phyloP scores from a whole-genome alignment of 2,329 filamentous ascomycete species.

The Chrysoporthe puriensis region DNA sequence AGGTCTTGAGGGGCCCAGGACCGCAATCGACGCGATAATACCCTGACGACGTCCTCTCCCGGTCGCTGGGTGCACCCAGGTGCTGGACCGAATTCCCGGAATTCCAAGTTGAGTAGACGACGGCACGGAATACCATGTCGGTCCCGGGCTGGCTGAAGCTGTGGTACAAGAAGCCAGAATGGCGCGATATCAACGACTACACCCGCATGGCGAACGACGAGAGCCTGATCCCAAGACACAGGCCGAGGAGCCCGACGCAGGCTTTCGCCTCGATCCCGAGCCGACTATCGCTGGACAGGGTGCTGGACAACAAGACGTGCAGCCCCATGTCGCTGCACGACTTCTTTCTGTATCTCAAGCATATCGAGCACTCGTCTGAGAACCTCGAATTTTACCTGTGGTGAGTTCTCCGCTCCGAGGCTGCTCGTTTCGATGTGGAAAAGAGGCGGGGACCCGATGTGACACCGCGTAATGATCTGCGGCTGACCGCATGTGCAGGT shows the following conservation, averaged over 20 bases:
- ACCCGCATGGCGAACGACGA: conserved; percentile 41
- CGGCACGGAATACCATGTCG: conserved; percentile 38
- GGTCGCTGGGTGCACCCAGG: background rate
- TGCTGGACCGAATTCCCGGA: background rate
- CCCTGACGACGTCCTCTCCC: background rate
- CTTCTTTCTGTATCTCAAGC: conserved; percentile 56
- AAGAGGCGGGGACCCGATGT: background rate
- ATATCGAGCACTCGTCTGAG: conserved; percentile 53
- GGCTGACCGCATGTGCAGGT: conserved; percentile 38
- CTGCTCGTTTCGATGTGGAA: background rate
- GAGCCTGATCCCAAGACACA: conserved; percentile 23
- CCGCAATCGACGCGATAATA: background rate
- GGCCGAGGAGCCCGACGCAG: conserved; percentile 27
- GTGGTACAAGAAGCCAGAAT: conserved; percentile 56
- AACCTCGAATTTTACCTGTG: conserved; percentile 56
- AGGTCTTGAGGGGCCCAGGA: background rate
- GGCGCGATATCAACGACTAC: conserved; percentile 51
- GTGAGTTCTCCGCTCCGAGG: conserved; percentile 36
- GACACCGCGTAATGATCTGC: background rate
- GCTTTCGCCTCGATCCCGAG: conserved; percentile 44
- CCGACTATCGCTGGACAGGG: conserved; percentile 47
- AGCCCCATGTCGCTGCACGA: conserved; percentile 54
- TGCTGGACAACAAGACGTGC: conserved; percentile 53
- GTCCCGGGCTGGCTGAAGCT: conserved; percentile 27
- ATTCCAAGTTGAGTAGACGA: background rate